Evolutionary conservation across 345 rosid species (phyloP).

Genomic region (Leavenworthia alabamica): DNA sequence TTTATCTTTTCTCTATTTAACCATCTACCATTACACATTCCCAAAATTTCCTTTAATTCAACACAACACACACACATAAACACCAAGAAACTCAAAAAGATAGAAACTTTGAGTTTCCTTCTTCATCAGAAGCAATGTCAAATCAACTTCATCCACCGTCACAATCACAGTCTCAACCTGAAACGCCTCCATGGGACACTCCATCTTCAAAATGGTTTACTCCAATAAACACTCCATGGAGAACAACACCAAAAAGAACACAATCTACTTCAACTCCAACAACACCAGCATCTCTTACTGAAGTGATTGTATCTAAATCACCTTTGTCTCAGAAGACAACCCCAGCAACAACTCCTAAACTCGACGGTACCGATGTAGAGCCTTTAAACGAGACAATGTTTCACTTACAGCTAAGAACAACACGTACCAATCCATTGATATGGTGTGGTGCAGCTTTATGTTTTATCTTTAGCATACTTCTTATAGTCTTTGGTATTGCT

Average conservation of each 20-base stretch:
- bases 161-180: slow-evolving; percentile 7
- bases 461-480: slow-evolving; percentile 60
- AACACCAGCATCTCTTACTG: slow-evolving; percentile 33
- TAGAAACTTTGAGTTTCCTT: neutral
- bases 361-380: no score
- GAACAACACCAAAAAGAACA: slow-evolving; percentile 31
- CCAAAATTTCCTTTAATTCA: slow-evolving; percentile 32
- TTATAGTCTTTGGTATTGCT: slow-evolving; percentile 74
- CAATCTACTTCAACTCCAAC: slow-evolving; percentile 20
- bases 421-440: slow-evolving; percentile 48
- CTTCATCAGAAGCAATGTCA: neutral
- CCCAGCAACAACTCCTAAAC: slow-evolving; percentile 17
- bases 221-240: slow-evolving; percentile 32
- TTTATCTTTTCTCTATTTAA: slow-evolving; percentile 33
- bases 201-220: slow-evolving; percentile 29
- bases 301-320: slow-evolving; percentile 42
- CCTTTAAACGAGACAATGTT: no score
- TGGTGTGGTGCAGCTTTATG: slow-evolving; percentile 79
- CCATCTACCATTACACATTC: slow-evolving; percentile 27
- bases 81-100: neutral
- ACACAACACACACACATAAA: slow-evolving; percentile 10
- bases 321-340: slow-evolving; percentile 16
- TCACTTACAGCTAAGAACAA: slow-evolving; percentile 37
- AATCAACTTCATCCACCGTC: slow-evolving; percentile 10
- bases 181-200: slow-evolving; percentile 36